Percentiles rank a stretch among this genome's conserved stretches.
Evolutionary conservation across 2,329 filamentous ascomycete genomes (phyloP).

Genomic region (Cercospora beticola): DNA sequence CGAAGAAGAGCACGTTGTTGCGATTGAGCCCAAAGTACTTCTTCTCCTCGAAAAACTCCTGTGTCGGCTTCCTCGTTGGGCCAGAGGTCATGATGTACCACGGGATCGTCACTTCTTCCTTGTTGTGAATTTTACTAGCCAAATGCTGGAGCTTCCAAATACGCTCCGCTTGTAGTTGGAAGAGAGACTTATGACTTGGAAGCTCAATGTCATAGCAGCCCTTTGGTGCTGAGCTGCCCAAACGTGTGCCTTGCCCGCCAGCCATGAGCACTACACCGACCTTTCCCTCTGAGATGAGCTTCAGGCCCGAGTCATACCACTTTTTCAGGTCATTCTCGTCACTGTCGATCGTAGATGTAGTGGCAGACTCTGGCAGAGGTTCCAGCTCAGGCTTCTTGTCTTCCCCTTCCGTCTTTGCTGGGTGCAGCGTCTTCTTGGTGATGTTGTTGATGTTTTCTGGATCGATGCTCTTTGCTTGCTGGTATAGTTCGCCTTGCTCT

Average conservation of each 20-base stretch:
- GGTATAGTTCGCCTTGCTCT: conserved; percentile 76
- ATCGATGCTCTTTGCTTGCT: conserved; percentile 76
- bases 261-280: conserved; percentile 93
- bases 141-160: conserved; percentile 83
- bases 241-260: conserved; percentile 89
- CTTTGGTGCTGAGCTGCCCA: conserved; percentile 94
- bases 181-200: conserved; percentile 88
- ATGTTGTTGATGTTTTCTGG: conserved; percentile 85
- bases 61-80: conserved; percentile 86
- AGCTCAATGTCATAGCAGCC: conserved; percentile 97
- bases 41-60: conserved; percentile 87
- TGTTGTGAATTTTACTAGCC: conserved; percentile 67
- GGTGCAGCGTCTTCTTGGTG: conserved; percentile 76
- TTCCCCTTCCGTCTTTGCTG: conserved; percentile 61
- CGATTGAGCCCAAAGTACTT: conserved; percentile 85
- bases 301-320: conserved; percentile 75
- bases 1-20: conserved; percentile 87
- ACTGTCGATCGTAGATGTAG: conserved; percentile 89
- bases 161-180: conserved; percentile 95
- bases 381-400: conserved; percentile 63
- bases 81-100: conserved; percentile 99
- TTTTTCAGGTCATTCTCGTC: conserved; percentile 71
- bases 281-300: conserved; percentile 66
- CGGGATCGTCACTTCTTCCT: conserved; percentile 67
- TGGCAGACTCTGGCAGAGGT: conserved; percentile 81